Percentiles rank a stretch among this genome's conserved stretches.
phyloP scores from a whole-genome alignment of 768 basidiomycete species.

The Russula foetens region DNA sequence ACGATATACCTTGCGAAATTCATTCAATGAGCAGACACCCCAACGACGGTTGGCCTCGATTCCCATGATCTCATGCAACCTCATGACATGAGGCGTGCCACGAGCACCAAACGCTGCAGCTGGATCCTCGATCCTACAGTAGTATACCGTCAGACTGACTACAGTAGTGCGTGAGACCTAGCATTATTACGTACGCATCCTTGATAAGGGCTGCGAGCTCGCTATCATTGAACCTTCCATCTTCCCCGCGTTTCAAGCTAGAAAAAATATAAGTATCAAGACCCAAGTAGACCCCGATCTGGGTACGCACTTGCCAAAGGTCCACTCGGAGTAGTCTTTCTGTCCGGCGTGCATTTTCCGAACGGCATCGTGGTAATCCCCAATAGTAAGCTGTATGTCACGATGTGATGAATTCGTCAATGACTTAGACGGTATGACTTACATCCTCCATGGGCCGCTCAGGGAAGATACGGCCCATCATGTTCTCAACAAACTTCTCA shows the following conservation, averaged over 20 bases:
- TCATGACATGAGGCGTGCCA: slow-evolving; percentile 63
- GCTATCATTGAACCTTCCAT: slow-evolving; percentile 59
- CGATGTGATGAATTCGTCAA: not conserved
- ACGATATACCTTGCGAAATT: slow-evolving; percentile 57
- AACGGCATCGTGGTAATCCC: slow-evolving; percentile 46
- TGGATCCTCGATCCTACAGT: slow-evolving; percentile 65
- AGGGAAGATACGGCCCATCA: slow-evolving; percentile 49
- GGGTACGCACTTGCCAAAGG: slow-evolving; percentile 47
- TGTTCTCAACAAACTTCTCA: slow-evolving; percentile 53
- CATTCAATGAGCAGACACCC: slow-evolving; percentile 80
- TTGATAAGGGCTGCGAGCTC: slow-evolving; percentile 62
- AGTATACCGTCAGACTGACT: slow-evolving; percentile 1
- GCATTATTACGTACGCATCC: slow-evolving; percentile 45
- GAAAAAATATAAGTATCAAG: not conserved
- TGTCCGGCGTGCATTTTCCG: slow-evolving; percentile 27
- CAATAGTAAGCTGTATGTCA: slow-evolving; percentile 28
- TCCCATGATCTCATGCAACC: slow-evolving; percentile 76
- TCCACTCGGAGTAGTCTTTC: slow-evolving; percentile 52
- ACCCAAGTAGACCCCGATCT: not conserved
- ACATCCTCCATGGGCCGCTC: slow-evolving; percentile 39
- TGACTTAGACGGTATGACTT: not conserved
- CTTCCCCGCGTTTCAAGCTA: slow-evolving; percentile 52
- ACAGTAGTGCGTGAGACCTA: not conserved
- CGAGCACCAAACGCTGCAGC: slow-evolving; percentile 71
- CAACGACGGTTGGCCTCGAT: slow-evolving; percentile 68